Conservation (phyloP, 1,284 basidiomycete genomes). For the Cystobasidium sp. region DNA sequence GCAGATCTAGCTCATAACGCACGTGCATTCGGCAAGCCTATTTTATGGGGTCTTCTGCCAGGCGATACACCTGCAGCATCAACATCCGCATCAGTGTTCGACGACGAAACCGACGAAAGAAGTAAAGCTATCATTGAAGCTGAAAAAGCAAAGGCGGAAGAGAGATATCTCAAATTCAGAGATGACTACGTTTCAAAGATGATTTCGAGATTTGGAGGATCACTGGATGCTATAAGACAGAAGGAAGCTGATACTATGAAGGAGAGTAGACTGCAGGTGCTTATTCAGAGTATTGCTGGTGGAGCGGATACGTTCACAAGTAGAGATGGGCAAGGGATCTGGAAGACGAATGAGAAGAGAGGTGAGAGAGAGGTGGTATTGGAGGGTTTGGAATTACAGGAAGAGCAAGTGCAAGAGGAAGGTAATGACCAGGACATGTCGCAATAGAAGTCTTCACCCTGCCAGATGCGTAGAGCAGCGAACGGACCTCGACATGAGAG, state of each 20-base stretch:
- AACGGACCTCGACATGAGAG: background rate
- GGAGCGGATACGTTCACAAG: constrained; percentile 34
- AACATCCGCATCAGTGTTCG: background rate
- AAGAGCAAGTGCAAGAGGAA: background rate
- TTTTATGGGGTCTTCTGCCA: constrained; percentile 30
- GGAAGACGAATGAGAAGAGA: constrained; percentile 19
- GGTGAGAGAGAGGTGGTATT: constrained; percentile 36
- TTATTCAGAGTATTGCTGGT: constrained; percentile 23
- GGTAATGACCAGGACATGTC: background rate
- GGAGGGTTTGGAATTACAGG: constrained; percentile 11
- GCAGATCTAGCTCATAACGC: constrained; percentile 18
- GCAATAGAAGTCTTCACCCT: background rate
- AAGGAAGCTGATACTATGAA: constrained; percentile 30
- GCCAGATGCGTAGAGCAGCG: background rate
- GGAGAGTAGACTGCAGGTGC: constrained; percentile 20
- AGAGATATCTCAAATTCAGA: constrained; percentile 30
- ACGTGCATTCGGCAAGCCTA: constrained; percentile 39
- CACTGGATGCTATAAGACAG: constrained; percentile 20
- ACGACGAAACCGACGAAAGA: background rate
- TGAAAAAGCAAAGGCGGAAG: constrained; percentile 22
- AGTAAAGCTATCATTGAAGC: constrained; percentile 8
- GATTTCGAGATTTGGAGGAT: constrained; percentile 22
- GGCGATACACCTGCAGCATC: constrained; percentile 1
- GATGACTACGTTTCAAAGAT: constrained; percentile 38
- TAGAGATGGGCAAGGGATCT: constrained; percentile 27